Evolutionary conservation across 352 stramenopile species (phyloP).

Genomic region (Globisporangium radiosum): DNA sequence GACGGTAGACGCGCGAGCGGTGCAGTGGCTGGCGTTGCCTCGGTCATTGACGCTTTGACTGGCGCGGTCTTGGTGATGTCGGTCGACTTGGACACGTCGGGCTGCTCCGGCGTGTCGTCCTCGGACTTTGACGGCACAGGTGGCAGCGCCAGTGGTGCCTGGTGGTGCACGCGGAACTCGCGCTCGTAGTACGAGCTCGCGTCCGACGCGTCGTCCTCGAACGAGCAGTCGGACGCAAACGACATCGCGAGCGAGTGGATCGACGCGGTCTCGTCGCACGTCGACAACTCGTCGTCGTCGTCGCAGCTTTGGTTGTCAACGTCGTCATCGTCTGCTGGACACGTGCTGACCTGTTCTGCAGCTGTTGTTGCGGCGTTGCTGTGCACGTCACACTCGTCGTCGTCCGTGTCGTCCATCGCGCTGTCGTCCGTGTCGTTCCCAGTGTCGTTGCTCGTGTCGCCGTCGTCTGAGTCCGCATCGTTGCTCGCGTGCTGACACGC

Average conservation of each 20-base stretch:
- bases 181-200: constrained; percentile 12
- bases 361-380: no score
- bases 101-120: no score
- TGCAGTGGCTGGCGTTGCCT: background rate
- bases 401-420: background rate
- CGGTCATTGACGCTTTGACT: background rate
- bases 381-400: background rate
- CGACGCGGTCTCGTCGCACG: constrained; percentile 14
- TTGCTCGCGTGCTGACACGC: no score
- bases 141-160: background rate
- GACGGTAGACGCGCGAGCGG: background rate
- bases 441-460: background rate
- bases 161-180: constrained; percentile 3
- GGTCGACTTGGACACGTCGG: background rate
- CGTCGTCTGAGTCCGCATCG: background rate
- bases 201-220: constrained; percentile 7
- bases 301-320: background rate
- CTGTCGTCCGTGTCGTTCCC: background rate
- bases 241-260: constrained; percentile 15
- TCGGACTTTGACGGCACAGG: background rate
- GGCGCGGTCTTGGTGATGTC: background rate
- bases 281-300: constrained; percentile 5
- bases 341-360: background rate
- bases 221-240: constrained; percentile 10
- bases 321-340: background rate